These are phyloP conservation scores for Lipomyces oligophaga DNA, from an alignment of 805 yeast species.

Conservation along the genomic window DNA sequence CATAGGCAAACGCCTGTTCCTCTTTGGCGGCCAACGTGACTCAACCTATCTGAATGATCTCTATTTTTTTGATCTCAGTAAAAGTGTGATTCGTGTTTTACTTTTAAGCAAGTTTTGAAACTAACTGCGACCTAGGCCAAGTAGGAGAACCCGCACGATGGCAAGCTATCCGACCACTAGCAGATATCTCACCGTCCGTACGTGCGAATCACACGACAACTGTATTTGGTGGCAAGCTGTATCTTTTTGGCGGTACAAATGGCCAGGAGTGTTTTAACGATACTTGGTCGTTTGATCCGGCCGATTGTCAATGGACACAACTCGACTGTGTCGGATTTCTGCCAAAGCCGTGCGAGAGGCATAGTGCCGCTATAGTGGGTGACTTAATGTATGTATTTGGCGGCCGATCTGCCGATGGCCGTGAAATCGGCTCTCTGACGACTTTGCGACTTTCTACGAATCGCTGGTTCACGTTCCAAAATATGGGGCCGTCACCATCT, in stretches of 20 bases:
- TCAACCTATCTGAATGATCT: conserved; percentile 77
- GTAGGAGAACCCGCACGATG: conserved; percentile 49
- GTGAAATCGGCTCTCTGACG: conserved; percentile 59
- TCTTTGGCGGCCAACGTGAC: conserved; percentile 95
- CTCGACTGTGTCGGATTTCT: conserved; percentile 62
- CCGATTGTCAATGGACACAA: conserved; percentile 62
- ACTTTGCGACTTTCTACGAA: conserved; percentile 71
- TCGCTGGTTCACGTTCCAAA: conserved; percentile 67
- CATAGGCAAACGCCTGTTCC: conserved; percentile 58
- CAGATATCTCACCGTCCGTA: conserved; percentile 81
- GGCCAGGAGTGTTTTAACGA: conserved; percentile 66
- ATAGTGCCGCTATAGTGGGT: conserved; percentile 73
- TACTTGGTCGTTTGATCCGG: conserved; percentile 76
- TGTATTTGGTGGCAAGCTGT: conserved; percentile 70
- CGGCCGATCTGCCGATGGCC: conserved; percentile 76
- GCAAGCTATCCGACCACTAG: conserved; percentile 68
- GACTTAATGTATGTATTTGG: conserved; percentile 83
- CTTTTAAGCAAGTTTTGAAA: neutral
- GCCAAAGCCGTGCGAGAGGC: conserved; percentile 92
- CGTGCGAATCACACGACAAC: conserved; percentile 89
- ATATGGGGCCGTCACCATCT: conserved; percentile 58
- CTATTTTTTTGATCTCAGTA: conserved; percentile 79
- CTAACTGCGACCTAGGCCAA: neutral
- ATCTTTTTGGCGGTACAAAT: conserved; percentile 90
- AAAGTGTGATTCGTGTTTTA: conserved; percentile 32